Conservation (phyloP, 208 protist species). For the Porcisia hertigi region DNA sequence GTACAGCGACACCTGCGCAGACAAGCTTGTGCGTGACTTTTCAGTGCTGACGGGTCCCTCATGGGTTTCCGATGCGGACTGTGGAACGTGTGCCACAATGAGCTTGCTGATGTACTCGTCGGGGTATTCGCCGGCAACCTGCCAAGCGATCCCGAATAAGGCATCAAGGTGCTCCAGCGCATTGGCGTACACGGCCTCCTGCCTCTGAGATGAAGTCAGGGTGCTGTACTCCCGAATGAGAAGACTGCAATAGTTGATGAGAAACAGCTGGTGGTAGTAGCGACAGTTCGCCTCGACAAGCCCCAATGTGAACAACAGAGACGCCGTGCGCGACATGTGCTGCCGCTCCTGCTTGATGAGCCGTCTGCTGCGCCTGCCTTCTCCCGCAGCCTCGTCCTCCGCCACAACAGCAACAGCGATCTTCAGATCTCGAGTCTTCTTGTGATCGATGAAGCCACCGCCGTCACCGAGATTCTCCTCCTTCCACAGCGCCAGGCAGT, state of each 20-base stretch:
- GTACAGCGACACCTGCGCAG: background rate
- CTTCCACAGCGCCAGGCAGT: constrained; percentile 11
- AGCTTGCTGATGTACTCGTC: background rate
- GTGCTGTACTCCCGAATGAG: background rate
- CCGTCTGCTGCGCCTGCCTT: background rate
- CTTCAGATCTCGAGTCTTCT: background rate
- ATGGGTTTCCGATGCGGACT: background rate
- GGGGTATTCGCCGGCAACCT: background rate
- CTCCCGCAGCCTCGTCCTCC: background rate
- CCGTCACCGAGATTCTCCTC: constrained; percentile 13
- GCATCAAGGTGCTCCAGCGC: constrained; percentile 2
- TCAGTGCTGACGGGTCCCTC: background rate
- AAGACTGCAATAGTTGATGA: constrained; percentile 22
- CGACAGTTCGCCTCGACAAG: constrained; percentile 22
- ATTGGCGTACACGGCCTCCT: constrained; percentile 11
- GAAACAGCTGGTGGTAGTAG: constrained; percentile 16
- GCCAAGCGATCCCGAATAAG: background rate
- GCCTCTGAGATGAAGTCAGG: background rate
- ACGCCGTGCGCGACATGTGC: background rate
- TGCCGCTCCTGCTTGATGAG: background rate
- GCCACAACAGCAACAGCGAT: no score
- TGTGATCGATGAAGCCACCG: background rate
- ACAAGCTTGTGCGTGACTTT: background rate
- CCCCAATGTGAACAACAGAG: constrained; percentile 7
- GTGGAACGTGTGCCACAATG: background rate